Percentiles rank a stretch among this genome's conserved stretches.
Evolutionary conservation across 2,329 filamentous ascomycete species (phyloP).

Genomic region (Alternaria incomplexa): DNA sequence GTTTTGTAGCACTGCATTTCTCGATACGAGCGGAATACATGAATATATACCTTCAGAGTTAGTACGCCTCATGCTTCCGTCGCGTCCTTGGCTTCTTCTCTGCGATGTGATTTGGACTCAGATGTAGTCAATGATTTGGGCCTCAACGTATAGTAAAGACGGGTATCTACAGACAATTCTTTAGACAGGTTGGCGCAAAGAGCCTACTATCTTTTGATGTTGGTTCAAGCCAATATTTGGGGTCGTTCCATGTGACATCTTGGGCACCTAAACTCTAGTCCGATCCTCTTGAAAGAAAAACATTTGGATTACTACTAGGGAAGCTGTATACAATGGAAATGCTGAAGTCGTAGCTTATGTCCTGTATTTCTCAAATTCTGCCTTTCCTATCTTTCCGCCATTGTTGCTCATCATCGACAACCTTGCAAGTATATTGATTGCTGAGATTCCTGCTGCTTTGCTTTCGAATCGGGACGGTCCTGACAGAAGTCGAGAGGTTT

Average conservation of each 20-base stretch:
- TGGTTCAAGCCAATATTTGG: not conserved
- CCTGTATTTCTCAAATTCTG: not conserved
- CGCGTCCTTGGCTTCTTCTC: not conserved
- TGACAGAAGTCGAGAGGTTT: not conserved
- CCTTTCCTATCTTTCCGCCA: accelerated
- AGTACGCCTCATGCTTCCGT: not conserved
- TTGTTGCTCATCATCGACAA: accelerated
- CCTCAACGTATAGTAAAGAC: not conserved
- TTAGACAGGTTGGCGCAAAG: accelerated
- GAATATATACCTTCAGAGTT: not conserved
- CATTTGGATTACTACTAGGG: not conserved
- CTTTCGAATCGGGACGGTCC: not conserved
- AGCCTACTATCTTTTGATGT: not conserved
- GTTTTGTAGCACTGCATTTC: not conserved
- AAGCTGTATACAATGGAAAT: not conserved
- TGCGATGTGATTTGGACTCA: not conserved
- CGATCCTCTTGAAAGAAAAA: accelerated
- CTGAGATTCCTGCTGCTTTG: not conserved
- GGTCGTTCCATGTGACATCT: not conserved
- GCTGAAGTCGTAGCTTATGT: accelerated
- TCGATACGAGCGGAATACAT: not conserved
- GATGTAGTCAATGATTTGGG: not conserved
- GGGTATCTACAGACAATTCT: not conserved
- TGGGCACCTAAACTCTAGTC: not conserved
- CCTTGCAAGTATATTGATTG: not conserved